phyloP scores from a whole-genome alignment of 768 basidiomycete species.

The Xerocomellus dryophilus region DNA sequence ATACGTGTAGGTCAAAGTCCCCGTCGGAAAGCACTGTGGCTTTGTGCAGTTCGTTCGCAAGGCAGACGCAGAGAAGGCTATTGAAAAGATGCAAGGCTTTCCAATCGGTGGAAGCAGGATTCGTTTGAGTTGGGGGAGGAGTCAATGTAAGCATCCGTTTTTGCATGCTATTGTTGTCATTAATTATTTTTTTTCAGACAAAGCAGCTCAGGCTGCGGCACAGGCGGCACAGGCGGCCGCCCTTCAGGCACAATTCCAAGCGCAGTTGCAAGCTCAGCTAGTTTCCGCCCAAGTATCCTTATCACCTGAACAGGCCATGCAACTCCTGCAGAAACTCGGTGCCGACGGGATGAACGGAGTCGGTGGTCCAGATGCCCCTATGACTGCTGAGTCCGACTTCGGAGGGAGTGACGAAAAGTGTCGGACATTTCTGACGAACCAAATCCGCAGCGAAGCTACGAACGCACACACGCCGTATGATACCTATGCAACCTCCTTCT shows the following conservation, averaged over 20 bases:
- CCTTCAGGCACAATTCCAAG: slow-evolving; percentile 47
- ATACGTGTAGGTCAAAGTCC: slow-evolving; percentile 80
- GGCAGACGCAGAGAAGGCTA: slow-evolving; percentile 86
- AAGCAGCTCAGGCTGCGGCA: slow-evolving; percentile 87
- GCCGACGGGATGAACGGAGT: slow-evolving; percentile 37
- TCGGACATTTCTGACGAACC: slow-evolving; percentile 21
- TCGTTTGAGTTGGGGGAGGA: slow-evolving; percentile 88
- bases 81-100: slow-evolving; percentile 96
- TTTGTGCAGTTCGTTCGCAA: slow-evolving; percentile 95
- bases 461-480: slow-evolving; percentile 21
- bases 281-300: slow-evolving; percentile 31
- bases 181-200: slow-evolving; percentile 48
- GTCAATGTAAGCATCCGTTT: slow-evolving; percentile 60
- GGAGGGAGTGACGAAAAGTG: slow-evolving; percentile 28
- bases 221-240: slow-evolving; percentile 78
- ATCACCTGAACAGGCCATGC: slow-evolving; percentile 61
- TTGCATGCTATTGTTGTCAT: background rate
- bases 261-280: slow-evolving; percentile 35
- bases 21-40: slow-evolving; percentile 91
- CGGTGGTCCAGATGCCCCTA: slow-evolving; percentile 9
- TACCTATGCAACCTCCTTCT: slow-evolving; percentile 17
- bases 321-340: slow-evolving; percentile 57
- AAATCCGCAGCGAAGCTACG: slow-evolving; percentile 15
- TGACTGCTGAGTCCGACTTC: slow-evolving; percentile 8
- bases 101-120: slow-evolving; percentile 91